Evolutionary conservation across 2,329 filamentous ascomycete genomes (phyloP).

Genomic region (Pseudogymnoascus sp.): DNA sequence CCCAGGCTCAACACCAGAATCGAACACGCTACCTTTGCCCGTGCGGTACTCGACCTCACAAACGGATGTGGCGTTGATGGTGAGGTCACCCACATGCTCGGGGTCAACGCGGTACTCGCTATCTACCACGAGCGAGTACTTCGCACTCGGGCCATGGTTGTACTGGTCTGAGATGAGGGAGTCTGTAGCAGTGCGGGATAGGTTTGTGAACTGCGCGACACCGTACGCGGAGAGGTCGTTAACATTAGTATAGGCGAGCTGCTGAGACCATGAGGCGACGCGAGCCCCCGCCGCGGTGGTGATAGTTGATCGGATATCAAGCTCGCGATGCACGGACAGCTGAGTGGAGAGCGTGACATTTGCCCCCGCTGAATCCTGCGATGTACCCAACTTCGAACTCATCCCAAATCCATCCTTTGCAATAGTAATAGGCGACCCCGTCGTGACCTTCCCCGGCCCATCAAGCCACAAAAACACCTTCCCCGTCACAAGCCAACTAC

Average conservation of each 20-base stretch:
- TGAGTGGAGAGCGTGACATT: constrained; percentile 57
- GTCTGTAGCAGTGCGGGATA: constrained; percentile 46
- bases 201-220: constrained; percentile 46
- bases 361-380: constrained; percentile 42
- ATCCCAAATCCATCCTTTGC: constrained; percentile 39
- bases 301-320: constrained; percentile 49
- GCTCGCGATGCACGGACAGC: constrained; percentile 47
- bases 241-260: constrained; percentile 48
- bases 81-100: constrained; percentile 42
- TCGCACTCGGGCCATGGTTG: constrained; percentile 38
- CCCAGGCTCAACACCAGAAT: constrained; percentile 38
- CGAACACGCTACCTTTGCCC: constrained; percentile 25
- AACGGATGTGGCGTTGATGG: constrained; percentile 40
- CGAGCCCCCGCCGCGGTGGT: constrained; percentile 41
- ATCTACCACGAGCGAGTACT: constrained; percentile 56
- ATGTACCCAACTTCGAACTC: constrained; percentile 43
- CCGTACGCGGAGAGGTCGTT: constrained; percentile 50
- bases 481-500: constrained; percentile 69
- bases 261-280: constrained; percentile 51
- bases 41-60: constrained; percentile 25
- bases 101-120: constrained; percentile 41
- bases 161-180: constrained; percentile 26
- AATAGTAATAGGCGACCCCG: constrained; percentile 37
- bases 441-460: constrained; percentile 44
- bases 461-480: constrained; percentile 77